Percentiles rank a stretch among this genome's conserved stretches.
phyloP scores from a whole-genome alignment of 2,329 filamentous ascomycete species.

The Triangularia verruculosa region DNA sequence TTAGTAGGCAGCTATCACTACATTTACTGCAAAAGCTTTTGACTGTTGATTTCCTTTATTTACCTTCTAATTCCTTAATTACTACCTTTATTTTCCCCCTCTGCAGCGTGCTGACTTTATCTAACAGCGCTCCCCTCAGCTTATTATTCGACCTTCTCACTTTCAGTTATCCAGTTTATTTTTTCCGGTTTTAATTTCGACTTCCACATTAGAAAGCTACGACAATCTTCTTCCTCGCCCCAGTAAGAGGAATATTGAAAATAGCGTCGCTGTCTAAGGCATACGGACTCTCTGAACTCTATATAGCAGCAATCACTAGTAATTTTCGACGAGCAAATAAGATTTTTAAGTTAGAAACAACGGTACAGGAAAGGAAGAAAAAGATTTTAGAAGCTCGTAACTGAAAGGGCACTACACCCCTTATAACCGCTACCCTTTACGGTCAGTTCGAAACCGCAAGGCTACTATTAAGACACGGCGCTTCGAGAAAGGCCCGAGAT shows the following conservation, averaged over 20 bases:
- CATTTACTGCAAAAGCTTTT: background rate
- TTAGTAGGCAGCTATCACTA: background rate
- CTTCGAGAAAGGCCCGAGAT: conserved; percentile 7
- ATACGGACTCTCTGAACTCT: conserved; percentile 2
- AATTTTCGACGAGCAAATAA: background rate
- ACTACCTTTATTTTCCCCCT: background rate
- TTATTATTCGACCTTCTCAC: no score
- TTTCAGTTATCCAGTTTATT: no score
- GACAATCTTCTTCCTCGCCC: no score
- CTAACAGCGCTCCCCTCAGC: background rate
- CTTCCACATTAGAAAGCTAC: no score
- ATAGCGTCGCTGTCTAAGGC: background rate
- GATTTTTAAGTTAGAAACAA: background rate
- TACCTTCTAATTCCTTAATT: background rate
- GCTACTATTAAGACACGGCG: conserved; percentile 8
- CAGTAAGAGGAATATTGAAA: no score
- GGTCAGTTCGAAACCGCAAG: conserved; percentile 5
- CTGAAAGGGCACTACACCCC: conserved; percentile 2
- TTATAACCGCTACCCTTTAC: conserved; percentile 19
- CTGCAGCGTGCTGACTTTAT: background rate
- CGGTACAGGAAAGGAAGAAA: background rate
- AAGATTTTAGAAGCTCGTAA: conserved; percentile 1
- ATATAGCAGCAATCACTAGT: conserved; percentile 1
- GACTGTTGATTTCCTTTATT: background rate
- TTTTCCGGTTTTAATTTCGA: no score